Percentiles rank a stretch among this genome's conserved stretches.
These are phyloP conservation scores for Sporothrix variecibatus DNA, from an alignment of 2,329 filamentous ascomycete species.

Conservation along the genomic window DNA sequence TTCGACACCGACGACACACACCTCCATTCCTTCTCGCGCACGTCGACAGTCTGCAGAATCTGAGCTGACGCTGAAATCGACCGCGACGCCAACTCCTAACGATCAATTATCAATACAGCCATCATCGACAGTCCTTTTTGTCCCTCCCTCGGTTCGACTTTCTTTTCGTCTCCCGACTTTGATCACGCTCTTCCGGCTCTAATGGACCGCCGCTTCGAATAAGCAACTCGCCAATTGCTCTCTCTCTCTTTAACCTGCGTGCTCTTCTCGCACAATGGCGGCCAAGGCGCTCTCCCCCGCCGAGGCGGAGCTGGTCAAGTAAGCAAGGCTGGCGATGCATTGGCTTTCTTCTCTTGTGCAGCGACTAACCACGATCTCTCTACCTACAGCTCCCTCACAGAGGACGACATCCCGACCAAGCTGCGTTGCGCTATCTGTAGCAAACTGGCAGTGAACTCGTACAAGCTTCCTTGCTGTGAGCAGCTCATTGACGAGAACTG, in stretches of 20 bases:
- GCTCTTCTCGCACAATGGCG: constrained; percentile 33
- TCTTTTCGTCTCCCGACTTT: background rate
- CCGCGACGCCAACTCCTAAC: background rate
- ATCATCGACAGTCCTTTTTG: background rate
- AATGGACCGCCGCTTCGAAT: constrained; percentile 17
- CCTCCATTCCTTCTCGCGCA: background rate
- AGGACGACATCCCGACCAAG: constrained; percentile 92
- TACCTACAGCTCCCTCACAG: constrained; percentile 65
- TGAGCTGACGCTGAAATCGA: background rate
- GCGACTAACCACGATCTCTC: constrained; percentile 20
- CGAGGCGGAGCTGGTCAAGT: constrained; percentile 63
- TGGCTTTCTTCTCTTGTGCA: background rate
- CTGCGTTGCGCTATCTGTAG: constrained; percentile 92
- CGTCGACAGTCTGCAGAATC: background rate
- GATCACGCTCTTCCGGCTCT: background rate
- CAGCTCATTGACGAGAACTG: constrained; percentile 91
- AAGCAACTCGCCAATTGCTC: constrained; percentile 7
- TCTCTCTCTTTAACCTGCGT: background rate
- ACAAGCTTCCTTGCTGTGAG: constrained; percentile 90
- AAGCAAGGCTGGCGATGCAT: constrained; percentile 30
- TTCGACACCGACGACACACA: background rate
- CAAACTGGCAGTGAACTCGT: constrained; percentile 86
- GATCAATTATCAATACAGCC: background rate
- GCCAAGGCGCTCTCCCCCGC: constrained; percentile 47
- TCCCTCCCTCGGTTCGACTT: background rate